These are phyloP conservation scores for Rhizopus sp. DNA, from an alignment of 371 early-diverging fungal species.

Conservation along the genomic window DNA sequence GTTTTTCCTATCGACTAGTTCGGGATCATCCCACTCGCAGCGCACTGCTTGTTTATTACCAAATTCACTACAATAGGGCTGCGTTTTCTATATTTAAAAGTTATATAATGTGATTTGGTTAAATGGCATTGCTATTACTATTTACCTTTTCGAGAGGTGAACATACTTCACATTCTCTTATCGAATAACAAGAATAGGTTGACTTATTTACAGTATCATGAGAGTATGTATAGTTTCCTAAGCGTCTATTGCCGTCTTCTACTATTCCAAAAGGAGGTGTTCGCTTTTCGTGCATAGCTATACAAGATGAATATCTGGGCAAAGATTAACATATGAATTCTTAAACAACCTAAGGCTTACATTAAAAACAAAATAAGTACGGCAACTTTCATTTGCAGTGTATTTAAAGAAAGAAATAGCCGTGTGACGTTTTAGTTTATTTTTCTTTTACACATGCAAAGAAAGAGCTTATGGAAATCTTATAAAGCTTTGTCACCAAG, in stretches of 20 bases:
- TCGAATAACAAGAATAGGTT: conserved; percentile 42
- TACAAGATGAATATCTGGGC: not conserved
- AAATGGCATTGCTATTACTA: not conserved
- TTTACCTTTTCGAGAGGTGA: conserved; percentile 46
- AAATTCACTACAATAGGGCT: conserved; percentile 42
- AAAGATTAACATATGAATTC: not conserved
- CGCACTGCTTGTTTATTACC: conserved; percentile 49
- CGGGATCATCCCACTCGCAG: conserved; percentile 50
- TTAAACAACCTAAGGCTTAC: not conserved
- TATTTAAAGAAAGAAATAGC: not conserved
- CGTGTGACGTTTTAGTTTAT: not conserved
- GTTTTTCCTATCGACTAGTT: conserved; percentile 32
- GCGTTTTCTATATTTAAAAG: conserved; percentile 36
- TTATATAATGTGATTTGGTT: not conserved
- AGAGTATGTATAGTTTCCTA: conserved; percentile 51
- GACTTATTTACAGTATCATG: conserved; percentile 43
- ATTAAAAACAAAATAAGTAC: not conserved
- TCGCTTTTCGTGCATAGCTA: conserved; percentile 9
- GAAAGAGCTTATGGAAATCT: conserved; percentile 53
- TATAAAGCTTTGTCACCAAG: conserved; percentile 44
- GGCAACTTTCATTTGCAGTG: not conserved
- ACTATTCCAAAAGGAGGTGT: conserved; percentile 27
- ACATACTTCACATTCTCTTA: conserved; percentile 48
- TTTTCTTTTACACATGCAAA: conserved; percentile 35
- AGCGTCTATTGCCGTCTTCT: conserved; percentile 6